A percentile compares a stretch with the other conserved stretches of the same genome.
These are phyloP conservation scores for Aspergillus coremiiformis DNA, from an alignment of 495 filamentous ascomycete species.

Conservation along the genomic window DNA sequence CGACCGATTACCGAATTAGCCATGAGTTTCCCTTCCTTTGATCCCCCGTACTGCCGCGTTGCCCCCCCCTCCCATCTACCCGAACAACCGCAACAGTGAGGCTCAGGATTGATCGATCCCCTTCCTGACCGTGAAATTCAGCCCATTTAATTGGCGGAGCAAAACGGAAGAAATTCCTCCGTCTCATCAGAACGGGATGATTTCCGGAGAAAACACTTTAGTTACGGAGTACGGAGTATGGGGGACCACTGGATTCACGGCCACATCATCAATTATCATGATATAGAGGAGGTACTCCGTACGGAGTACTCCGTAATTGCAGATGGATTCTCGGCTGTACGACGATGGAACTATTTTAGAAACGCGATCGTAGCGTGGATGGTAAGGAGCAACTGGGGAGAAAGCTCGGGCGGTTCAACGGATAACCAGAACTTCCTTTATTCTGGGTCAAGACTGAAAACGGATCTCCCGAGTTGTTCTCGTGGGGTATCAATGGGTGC, in stretches of 20 bases:
- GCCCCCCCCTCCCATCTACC: neutral
- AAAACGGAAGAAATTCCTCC: slow-evolving; percentile 2
- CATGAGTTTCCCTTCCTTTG: neutral
- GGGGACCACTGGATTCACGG: neutral
- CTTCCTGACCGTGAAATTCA: neutral
- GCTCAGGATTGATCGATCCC: neutral
- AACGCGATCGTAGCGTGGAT: neutral
- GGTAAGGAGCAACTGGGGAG: slow-evolving; percentile 2
- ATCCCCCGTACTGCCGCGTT: neutral
- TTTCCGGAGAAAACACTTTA: neutral
- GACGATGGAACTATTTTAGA: neutral
- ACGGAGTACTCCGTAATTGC: neutral
- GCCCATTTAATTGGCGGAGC: neutral
- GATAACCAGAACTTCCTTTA: slow-evolving; percentile 5
- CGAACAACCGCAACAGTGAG: neutral
- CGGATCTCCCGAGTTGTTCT: neutral
- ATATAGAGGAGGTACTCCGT: too few species aligned
- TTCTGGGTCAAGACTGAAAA: slow-evolving; percentile 8
- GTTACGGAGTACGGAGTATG: neutral
- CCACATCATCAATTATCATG: neutral
- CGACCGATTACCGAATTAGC: neutral
- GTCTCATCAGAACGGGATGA: neutral
- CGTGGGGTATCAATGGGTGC: neutral
- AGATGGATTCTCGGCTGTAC: neutral
- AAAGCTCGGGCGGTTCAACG: neutral